Conservation (phyloP, 1,139 yeast genomes). For the Lodderomyces orthopsilosis region DNA sequence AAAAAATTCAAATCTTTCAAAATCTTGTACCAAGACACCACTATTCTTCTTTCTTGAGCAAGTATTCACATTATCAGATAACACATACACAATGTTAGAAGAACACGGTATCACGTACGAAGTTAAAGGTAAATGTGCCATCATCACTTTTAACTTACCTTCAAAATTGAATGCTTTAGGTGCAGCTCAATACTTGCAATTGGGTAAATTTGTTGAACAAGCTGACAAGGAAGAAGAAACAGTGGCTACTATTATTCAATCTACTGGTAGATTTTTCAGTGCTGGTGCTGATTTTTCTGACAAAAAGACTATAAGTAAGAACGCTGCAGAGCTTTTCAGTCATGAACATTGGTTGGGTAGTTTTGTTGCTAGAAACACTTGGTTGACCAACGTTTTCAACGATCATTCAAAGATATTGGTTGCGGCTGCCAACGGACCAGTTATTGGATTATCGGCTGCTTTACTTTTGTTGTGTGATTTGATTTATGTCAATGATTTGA, state of each 20-base stretch:
- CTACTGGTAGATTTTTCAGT: constrained; percentile 75
- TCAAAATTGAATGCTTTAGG: constrained; percentile 64
- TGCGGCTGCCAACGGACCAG: constrained; percentile 85
- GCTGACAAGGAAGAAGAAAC: constrained; percentile 72
- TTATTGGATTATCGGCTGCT: constrained; percentile 75
- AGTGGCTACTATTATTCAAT: constrained; percentile 62
- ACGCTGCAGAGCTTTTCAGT: constrained; percentile 29
- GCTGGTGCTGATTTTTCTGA: constrained; percentile 78
- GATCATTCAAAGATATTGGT: constrained; percentile 72
- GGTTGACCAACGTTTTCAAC: constrained; percentile 65
- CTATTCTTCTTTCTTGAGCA: too few species aligned
- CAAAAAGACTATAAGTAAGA: constrained; percentile 21
- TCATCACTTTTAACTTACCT: constrained; percentile 70
- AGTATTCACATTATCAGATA: too few species aligned
- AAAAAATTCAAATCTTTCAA: too few species aligned
- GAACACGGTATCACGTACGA: constrained; percentile 45
- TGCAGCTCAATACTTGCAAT: constrained; percentile 59
- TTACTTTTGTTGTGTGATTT: constrained; percentile 74
- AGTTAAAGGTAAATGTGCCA: constrained; percentile 53
- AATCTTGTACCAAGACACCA: too few species aligned
- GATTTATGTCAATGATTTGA: constrained; percentile 62
- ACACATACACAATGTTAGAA: constrained; percentile 11
- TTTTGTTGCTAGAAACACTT: constrained; percentile 69
- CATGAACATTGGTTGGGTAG: constrained; percentile 56
- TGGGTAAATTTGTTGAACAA: constrained; percentile 58